phyloP scores from a whole-genome alignment of 1,284 basidiomycete genomes.

The Leccinum subrobustum region DNA sequence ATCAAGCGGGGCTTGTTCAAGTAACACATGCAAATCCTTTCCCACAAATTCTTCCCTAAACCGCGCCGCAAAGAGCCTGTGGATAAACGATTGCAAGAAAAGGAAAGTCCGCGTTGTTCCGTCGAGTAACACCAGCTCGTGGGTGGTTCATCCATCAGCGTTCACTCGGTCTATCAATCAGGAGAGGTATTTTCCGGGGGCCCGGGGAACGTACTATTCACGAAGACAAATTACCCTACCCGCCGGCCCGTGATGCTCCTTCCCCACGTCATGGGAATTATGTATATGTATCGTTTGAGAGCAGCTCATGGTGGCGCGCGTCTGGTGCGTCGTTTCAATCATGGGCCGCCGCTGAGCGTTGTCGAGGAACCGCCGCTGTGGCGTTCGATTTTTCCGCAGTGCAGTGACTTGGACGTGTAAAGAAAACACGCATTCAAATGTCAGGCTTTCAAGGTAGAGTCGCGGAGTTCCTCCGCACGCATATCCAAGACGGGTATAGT shows the following conservation, averaged over 20 bases:
- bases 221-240: constrained; percentile 18
- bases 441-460: not conserved
- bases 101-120: constrained; percentile 8
- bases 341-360: not conserved
- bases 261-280: not conserved
- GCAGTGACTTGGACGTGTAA: not conserved
- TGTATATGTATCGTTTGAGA: not conserved
- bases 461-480: not conserved
- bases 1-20: constrained; percentile 11
- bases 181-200: constrained; percentile 12
- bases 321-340: not conserved
- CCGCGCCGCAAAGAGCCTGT: not conserved
- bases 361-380: not conserved
- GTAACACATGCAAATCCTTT: constrained; percentile 11
- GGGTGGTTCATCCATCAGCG: not conserved
- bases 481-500: too few relatives aligned
- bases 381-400: not conserved
- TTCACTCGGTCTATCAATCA: not conserved
- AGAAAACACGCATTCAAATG: not conserved
- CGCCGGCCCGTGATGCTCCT: not conserved
- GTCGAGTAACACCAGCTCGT: constrained; percentile 11
- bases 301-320: not conserved
- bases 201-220: constrained; percentile 19
- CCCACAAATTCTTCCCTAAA: constrained; percentile 15
- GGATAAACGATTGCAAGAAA: not conserved